Evolutionary conservation across 768 basidiomycete genomes (phyloP).

Genomic region (Chalciporus piperatus): DNA sequence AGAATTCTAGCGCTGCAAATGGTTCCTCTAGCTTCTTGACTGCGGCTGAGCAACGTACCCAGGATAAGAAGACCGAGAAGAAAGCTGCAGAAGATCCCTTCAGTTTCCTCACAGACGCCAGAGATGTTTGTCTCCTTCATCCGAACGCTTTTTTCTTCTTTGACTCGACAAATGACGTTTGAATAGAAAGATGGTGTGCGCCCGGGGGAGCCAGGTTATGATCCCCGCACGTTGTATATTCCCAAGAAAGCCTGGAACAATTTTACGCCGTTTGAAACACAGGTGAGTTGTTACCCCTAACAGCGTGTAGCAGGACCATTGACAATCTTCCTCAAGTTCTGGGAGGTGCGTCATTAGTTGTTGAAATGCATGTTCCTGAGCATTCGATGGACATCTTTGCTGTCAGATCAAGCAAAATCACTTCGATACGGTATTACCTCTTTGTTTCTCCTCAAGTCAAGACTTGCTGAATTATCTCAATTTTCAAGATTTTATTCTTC

Average conservation of each 20-base stretch:
- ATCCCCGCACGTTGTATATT: constrained; percentile 83
- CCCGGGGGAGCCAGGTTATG: constrained; percentile 83
- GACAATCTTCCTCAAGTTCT: constrained; percentile 47
- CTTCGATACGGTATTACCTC: constrained; percentile 74
- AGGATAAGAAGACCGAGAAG: constrained; percentile 80
- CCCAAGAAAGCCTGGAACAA: constrained; percentile 71
- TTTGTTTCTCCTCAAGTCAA: constrained; percentile 8
- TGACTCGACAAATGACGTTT: neutral
- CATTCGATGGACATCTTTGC: constrained; percentile 10
- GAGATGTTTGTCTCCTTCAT: constrained; percentile 52
- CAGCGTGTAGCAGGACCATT: neutral
- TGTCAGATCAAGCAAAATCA: constrained; percentile 93
- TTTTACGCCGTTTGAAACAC: constrained; percentile 96
- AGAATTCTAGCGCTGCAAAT: constrained; percentile 29
- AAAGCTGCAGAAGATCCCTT: constrained; percentile 76
- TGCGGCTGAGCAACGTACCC: constrained; percentile 73
- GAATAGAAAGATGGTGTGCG: constrained; percentile 73
- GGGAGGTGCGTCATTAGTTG: constrained; percentile 55
- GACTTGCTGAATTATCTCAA: constrained; percentile 7
- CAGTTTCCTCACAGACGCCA: constrained; percentile 65
- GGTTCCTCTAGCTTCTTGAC: constrained; percentile 61
- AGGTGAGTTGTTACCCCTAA: constrained; percentile 40
- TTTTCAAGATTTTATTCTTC: constrained; percentile 79
- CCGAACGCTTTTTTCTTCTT: neutral
- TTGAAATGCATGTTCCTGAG: neutral